A percentile compares a stretch with the other conserved stretches of the same genome.
These are phyloP conservation scores for Saccharomycopsis sp. DNA, from an alignment of 805 yeast species.

Conservation along the genomic window DNA sequence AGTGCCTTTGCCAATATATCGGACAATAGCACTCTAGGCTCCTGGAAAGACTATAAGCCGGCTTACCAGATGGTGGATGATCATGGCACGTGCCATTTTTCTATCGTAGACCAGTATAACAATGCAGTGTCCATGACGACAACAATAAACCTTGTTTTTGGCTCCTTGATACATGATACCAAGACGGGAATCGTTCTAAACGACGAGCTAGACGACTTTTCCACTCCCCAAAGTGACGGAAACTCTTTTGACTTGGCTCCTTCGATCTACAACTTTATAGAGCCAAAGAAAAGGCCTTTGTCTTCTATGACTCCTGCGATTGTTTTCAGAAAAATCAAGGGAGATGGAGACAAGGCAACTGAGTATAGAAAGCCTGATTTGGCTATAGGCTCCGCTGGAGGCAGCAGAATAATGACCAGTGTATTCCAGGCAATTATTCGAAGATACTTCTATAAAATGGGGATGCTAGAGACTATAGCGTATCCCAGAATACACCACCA, in stretches of 20 bases:
- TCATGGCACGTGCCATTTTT: constrained; percentile 86
- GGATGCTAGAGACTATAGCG: constrained; percentile 62
- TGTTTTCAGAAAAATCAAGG: constrained; percentile 31
- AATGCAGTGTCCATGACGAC: constrained; percentile 86
- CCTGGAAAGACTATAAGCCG: constrained; percentile 75
- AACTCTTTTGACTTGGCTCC: constrained; percentile 82
- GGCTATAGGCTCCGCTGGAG: constrained; percentile 91
- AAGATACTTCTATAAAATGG: constrained; percentile 47
- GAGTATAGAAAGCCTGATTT: constrained; percentile 45
- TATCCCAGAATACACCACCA: constrained; percentile 89
- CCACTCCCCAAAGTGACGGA: constrained; percentile 49
- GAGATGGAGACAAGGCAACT: not conserved
- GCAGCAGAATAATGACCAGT: constrained; percentile 77
- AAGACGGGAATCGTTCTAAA: constrained; percentile 77
- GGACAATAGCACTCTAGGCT: constrained; percentile 46
- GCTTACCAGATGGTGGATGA: constrained; percentile 71
- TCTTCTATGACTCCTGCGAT: constrained; percentile 80
- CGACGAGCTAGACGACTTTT: constrained; percentile 93
- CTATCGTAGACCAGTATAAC: constrained; percentile 64
- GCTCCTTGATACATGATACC: constrained; percentile 75
- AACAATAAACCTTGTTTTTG: constrained; percentile 78
- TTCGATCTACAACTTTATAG: constrained; percentile 68
- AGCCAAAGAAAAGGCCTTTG: constrained; percentile 74
- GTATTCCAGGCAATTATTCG: constrained; percentile 76
- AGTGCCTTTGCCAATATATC: constrained; percentile 44